Percentiles rank a stretch among this genome's conserved stretches.
phyloP scores from a whole-genome alignment of 2,329 filamentous ascomycete genomes.

The Rosellinia necatrix region DNA sequence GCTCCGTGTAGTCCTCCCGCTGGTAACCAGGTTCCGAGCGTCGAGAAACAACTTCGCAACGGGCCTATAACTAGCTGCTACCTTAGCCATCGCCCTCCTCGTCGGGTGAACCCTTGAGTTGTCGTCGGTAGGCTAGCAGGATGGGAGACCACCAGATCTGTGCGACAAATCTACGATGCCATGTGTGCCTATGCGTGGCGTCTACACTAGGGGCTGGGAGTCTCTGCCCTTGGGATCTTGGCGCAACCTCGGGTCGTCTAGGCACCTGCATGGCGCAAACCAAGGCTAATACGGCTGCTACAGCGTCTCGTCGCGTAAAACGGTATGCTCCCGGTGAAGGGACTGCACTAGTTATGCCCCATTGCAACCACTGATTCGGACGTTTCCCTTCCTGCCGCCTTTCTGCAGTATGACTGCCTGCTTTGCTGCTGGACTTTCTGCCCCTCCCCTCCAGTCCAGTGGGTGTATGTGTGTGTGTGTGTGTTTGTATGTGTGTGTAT shows the following conservation, averaged over 20 bases:
- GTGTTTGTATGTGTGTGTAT: too few species aligned
- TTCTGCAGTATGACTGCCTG: too few species aligned
- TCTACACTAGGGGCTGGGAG: conserved; percentile 28
- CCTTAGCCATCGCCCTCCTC: conserved; percentile 6
- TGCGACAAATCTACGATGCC: conserved; percentile 24
- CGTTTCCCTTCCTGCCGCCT: too few species aligned
- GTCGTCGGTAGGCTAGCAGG: conserved; percentile 7
- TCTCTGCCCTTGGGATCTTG: conserved; percentile 25
- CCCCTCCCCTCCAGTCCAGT: too few species aligned
- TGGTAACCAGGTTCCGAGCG: too few species aligned
- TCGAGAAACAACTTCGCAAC: too few species aligned
- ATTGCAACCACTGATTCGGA: too few species aligned
- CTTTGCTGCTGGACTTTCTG: too few species aligned
- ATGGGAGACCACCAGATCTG: conserved; percentile 23
- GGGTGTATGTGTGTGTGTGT: too few species aligned
- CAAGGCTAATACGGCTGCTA: conserved; percentile 31
- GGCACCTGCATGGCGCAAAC: conserved; percentile 35
- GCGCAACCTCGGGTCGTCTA: conserved; percentile 28
- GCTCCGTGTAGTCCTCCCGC: too few species aligned
- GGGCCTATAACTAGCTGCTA: too few species aligned
- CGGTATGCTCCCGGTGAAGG: neutral
- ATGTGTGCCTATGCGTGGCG: conserved; percentile 29
- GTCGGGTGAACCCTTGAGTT: conserved; percentile 2
- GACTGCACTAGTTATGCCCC: neutral
- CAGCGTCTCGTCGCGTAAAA: conserved; percentile 20